Evolutionary conservation across 2,329 filamentous ascomycete genomes (phyloP).

Genomic region (Colletotrichum sp.): DNA sequence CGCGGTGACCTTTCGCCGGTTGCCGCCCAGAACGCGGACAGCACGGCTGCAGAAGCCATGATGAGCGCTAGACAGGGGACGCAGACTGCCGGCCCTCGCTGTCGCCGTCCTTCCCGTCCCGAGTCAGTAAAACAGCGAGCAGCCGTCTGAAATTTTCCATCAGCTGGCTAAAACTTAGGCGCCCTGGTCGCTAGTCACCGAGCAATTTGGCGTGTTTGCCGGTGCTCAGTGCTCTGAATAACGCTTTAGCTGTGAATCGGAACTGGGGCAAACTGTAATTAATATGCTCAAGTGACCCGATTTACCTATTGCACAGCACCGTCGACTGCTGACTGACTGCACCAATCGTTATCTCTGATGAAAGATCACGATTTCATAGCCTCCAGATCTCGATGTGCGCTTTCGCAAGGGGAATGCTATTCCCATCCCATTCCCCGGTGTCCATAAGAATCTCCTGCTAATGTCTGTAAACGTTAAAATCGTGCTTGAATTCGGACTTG

Average conservation of each 20-base stretch:
- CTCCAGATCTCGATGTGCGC: neutral
- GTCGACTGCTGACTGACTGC: neutral
- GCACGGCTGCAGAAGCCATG: neutral
- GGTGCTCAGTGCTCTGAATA: neutral
- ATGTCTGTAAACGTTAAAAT: neutral
- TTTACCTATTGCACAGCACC: neutral
- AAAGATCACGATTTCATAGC: neutral
- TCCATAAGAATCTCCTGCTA: neutral
- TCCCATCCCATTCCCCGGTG: neutral
- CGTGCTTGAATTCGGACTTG: neutral
- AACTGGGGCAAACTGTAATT: neutral
- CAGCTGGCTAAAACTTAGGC: neutral
- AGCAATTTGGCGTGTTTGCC: neutral
- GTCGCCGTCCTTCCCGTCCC: neutral
- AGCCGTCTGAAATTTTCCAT: neutral
- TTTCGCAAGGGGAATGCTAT: neutral
- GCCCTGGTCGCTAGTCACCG: neutral
- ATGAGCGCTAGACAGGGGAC: neutral
- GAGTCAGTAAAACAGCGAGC: neutral
- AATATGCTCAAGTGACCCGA: neutral
- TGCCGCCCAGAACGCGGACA: neutral
- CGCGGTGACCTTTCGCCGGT: neutral
- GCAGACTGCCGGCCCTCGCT: neutral
- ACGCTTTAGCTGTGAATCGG: neutral
- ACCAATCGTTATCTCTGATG: neutral